Percentiles rank a stretch among this genome's conserved stretches.
Evolutionary conservation across 306 rosid species (phyloP).

Genomic region (Lithocarpus polystachyus): DNA sequence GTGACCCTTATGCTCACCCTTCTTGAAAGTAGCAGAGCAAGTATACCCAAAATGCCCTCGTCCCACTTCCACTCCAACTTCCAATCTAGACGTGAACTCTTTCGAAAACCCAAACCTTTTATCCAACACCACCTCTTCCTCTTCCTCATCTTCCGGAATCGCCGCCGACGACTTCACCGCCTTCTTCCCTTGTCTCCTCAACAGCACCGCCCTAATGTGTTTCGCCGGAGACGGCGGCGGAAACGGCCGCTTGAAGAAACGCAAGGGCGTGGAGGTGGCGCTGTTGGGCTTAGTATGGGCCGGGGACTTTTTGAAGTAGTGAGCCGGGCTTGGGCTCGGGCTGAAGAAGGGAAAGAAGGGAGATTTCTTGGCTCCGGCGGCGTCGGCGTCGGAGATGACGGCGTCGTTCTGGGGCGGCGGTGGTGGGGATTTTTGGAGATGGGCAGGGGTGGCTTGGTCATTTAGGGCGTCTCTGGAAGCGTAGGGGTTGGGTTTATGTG

Average conservation of each 20-base stretch:
- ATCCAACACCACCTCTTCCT: conserved; percentile 67
- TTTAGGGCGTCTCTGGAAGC: conserved; percentile 37
- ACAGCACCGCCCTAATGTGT: conserved; percentile 75
- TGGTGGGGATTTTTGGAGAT: conserved; percentile 45
- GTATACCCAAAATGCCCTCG: conserved; percentile 99
- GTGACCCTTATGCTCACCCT: conserved; percentile 87
- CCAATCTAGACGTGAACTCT: conserved; percentile 70
- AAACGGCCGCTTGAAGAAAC: conserved; percentile 81
- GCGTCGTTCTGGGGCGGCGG: conserved; percentile 22
- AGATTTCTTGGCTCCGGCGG: conserved; percentile 46
- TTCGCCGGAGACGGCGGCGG: conserved; percentile 99
- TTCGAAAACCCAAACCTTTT: conserved; percentile 96
- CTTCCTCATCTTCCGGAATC: conserved; percentile 65
- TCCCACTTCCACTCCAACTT: conserved; percentile 92
- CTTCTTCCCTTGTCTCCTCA: conserved; percentile 78
- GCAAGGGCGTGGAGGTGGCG: conserved; percentile 76
- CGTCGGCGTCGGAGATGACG: conserved; percentile 40
- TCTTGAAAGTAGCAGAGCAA: conserved; percentile 91
- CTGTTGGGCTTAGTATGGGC: conserved; percentile 36
- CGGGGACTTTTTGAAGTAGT: conserved; percentile 59
- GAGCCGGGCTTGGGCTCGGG: conserved; percentile 61
- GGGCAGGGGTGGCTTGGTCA: conserved; percentile 37
- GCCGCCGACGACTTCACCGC: conserved; percentile 38
- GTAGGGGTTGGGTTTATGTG: conserved; percentile 70
- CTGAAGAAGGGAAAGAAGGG: conserved; percentile 91